phyloP scores from a whole-genome alignment of 495 filamentous ascomycete genomes.

The Xylaria venustula region DNA sequence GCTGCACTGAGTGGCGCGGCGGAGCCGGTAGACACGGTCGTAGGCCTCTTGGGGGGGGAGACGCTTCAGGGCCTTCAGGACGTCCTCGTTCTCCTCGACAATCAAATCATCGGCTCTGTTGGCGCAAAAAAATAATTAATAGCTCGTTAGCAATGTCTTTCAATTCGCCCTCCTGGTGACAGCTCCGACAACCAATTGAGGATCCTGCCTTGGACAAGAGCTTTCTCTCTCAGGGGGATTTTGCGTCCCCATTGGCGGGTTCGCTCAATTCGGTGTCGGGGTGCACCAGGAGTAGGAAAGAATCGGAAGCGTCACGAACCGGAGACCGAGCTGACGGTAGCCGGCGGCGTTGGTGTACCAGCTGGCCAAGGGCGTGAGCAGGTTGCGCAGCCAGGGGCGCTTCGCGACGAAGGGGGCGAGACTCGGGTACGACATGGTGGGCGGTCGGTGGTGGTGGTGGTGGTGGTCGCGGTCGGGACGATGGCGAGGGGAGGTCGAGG shows the following conservation, averaged over 20 bases:
- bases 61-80: conserved; percentile 85
- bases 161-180: not conserved
- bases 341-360: conserved; percentile 86
- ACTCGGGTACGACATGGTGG: conserved; percentile 71
- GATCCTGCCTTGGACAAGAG: not conserved
- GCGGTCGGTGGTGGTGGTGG: conserved; percentile 6
- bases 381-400: conserved; percentile 78
- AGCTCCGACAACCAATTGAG: not conserved
- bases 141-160: conserved; percentile 5
- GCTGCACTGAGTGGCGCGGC: conserved; percentile 87
- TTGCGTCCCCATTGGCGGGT: too few species aligned
- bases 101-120: conserved; percentile 88
- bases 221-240: too few species aligned
- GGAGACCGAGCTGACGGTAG: conserved; percentile 89
- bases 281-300: not conserved
- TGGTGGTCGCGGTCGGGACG: conserved; percentile 1
- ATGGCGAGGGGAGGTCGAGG: conserved; percentile 14
- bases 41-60: conserved; percentile 87
- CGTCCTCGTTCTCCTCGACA: conserved; percentile 80
- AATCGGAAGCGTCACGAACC: conserved; percentile 51
- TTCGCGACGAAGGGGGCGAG: conserved; percentile 69
- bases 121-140: conserved; percentile 14
- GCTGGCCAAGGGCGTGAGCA: conserved; percentile 73
- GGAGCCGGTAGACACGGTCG: conserved; percentile 94
- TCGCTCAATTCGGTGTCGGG: not conserved